Evolutionary conservation across 352 stramenopile species (phyloP).

Genomic region (Chrysophaeum taylorii): DNA sequence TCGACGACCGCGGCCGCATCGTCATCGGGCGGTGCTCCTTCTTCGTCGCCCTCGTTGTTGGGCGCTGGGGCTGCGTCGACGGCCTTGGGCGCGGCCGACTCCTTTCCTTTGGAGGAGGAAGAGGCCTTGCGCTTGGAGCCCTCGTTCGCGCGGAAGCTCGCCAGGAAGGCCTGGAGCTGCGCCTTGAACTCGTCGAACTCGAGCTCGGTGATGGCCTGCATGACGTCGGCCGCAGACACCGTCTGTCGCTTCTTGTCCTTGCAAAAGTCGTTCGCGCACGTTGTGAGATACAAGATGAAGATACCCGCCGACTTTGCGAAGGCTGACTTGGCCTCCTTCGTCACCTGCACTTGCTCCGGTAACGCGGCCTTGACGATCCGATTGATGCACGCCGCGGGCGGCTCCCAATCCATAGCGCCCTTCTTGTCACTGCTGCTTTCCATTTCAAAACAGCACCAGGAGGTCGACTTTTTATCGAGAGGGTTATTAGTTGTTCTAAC

Average conservation of each 20-base stretch:
- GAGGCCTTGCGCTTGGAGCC: slow-evolving; percentile 4
- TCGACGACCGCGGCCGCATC: background rate
- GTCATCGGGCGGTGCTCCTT: background rate
- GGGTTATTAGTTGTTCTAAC: too few relatives aligned
- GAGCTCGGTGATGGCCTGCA: slow-evolving; percentile 15
- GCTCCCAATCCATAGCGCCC: slow-evolving; percentile 47
- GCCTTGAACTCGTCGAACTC: slow-evolving; percentile 22
- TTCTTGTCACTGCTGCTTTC: background rate
- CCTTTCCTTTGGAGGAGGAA: background rate
- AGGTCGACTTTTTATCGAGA: too few relatives aligned
- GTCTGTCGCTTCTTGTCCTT: slow-evolving; percentile 51
- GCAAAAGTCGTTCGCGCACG: slow-evolving; percentile 57
- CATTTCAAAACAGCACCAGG: too few relatives aligned
- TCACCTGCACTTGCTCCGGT: slow-evolving; percentile 46
- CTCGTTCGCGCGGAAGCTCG: background rate
- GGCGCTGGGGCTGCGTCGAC: background rate
- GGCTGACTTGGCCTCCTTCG: slow-evolving; percentile 48
- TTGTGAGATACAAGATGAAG: slow-evolving; percentile 59
- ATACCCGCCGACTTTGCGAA: slow-evolving; percentile 55
- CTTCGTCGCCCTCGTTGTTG: background rate
- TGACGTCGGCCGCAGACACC: slow-evolving; percentile 53
- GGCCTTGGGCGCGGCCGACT: background rate
- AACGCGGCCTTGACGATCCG: slow-evolving; percentile 51
- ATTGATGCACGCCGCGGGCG: slow-evolving; percentile 48
- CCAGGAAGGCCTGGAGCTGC: slow-evolving; percentile 15